Conservation (phyloP, 2,329 filamentous ascomycete genomes). For the Claviceps lovelessii region DNA sequence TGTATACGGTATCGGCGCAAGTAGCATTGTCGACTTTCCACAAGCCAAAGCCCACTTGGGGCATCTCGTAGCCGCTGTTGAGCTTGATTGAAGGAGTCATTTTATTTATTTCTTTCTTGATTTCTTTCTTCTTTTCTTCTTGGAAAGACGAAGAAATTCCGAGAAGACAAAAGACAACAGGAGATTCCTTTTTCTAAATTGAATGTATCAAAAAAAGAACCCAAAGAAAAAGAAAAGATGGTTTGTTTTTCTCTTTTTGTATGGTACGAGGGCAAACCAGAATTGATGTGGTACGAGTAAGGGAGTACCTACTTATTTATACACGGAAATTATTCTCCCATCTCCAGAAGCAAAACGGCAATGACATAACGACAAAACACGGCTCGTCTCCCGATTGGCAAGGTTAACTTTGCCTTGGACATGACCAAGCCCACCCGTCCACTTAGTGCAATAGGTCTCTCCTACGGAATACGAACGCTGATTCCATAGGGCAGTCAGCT, state of each 20-base stretch:
- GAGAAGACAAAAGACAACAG: neutral
- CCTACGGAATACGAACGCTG: no score
- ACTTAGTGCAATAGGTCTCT: no score
- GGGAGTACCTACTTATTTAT: neutral
- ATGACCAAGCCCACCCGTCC: no score
- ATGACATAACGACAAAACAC: neutral
- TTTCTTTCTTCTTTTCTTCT: neutral
- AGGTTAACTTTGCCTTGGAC: neutral
- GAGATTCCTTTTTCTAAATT: no score
- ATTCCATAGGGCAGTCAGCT: neutral
- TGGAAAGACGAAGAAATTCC: neutral
- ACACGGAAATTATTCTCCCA: neutral
- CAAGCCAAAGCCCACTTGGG: constrained; percentile 61
- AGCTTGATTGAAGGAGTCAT: constrained; percentile 39
- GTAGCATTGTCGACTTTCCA: constrained; percentile 72
- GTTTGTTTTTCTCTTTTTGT: neutral
- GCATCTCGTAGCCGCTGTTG: constrained; percentile 54
- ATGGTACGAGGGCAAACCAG: neutral
- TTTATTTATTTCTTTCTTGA: neutral
- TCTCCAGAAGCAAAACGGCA: neutral
- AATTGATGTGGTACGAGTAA: neutral
- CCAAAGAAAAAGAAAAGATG: neutral
- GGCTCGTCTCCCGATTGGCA: neutral
- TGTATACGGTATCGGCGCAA: constrained; percentile 64
- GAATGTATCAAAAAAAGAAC: neutral